Evolutionary conservation across 2,329 filamentous ascomycete species (phyloP), one percentile per base, ranked within the genome.

Genomic region (Tricladium varicosporioides): DNA sequence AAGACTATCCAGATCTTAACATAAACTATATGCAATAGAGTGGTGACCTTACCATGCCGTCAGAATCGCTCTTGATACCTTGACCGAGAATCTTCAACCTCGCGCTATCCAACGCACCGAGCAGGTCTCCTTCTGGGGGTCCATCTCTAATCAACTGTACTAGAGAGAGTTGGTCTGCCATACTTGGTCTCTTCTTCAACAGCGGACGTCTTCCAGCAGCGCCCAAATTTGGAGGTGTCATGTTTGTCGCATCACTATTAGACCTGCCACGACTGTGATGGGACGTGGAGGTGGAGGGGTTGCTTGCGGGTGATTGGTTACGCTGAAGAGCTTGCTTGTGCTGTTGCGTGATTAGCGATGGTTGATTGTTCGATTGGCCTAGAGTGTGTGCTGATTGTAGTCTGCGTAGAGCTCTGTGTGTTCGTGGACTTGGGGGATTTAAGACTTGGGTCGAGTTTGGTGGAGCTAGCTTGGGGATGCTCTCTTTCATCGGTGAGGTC

Each of bases 131-230:
- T 63, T 86, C 81, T 1, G 85, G 83, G 1, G 92, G 91, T 0
- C 92, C 92, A 60, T 93, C 91, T 63, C 90, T 85, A 48, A 97
- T 79, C 47, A 96, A 80, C 61, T 84, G 79, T 69, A 96, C 91
- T 27, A 97, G 74, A 18, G 83, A 82, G 67, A 87, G 74, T 56
- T 77, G 74, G 65, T 86, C 82, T 22, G 82, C 77, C 60, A 72
- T 74, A 44, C 70, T 78, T 66, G 70, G 78, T 73, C 70, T 78
- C 68, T 72, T 80, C 65, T 59, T 78, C 65, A 70, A 72, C 65
- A 64, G 75, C 63, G 65, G 78, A 70, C 75, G 79, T 72, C 73
- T 72, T 54, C 67, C 70, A 66, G 72, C 72, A 63, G 70, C 74
- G 68, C 61, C 77, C 65, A 65, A 71, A 51, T 58, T 73, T 50